Evolutionary conservation across 2,329 filamentous ascomycete genomes (phyloP), one percentile per base, ranked within the genome.

Genomic region (Aureobasidium sp.): DNA sequence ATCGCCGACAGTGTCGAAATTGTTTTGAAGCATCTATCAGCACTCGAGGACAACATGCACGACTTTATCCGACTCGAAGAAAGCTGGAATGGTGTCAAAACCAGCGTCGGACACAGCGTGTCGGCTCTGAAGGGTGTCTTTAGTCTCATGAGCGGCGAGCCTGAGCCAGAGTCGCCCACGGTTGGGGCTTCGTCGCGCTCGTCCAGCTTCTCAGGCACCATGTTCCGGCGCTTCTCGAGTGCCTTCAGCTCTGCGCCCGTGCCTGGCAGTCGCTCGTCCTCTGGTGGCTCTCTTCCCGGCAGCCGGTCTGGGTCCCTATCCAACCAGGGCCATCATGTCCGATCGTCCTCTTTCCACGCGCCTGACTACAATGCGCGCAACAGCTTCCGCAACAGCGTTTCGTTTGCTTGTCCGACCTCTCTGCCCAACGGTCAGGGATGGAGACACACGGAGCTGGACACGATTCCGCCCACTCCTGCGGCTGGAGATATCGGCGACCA

Each of bases 41-140:
- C 67, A 8, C 67, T 79, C 5, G 77, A 78, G 44, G 64, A 70
- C 5, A 73, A 72, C 65, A 69, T 77, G 51, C 71, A 76, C 62
- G 77, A 79, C 67, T 78, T 78, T 64, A 78, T 79, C 61, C 74
- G 74, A 2, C 70, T 79, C 9, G 77, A 79, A 62, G 76, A 78
- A 61, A 72, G 73, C 44, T 78, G 75, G 73, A 74, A 70, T 25
- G 72, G 67, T 11, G 76, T 79, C 45, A 76, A 78, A 61, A 73
- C 71, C 9, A 73, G 75, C 0, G 73, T 77, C 3, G 71, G 75
- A 39, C 70, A 73, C 9, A 72, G 75, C 37, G 73, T 77, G 37
- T 73, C 75, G 6, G 76, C 75, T 12, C 67, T 79, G 2, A 75
- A 76, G 45, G 76, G 77, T 14, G 74, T 79, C 62, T 79, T 78